Evolutionary conservation across 1,284 basidiomycete species (phyloP).

Genomic region (Marasmius fiardii): DNA sequence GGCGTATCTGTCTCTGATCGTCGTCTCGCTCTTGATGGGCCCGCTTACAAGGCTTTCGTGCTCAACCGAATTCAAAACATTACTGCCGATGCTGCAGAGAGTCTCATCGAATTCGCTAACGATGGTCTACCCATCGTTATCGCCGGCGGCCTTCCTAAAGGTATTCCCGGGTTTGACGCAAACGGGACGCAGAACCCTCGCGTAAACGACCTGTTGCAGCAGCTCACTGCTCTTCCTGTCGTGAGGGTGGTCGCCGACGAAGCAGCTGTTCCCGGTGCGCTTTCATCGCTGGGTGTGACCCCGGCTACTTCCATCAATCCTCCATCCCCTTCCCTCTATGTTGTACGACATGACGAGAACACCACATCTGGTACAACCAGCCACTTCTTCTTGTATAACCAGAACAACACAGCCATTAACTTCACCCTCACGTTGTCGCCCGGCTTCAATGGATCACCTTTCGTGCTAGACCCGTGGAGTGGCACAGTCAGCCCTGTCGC

Average conservation of each 20-base stretch:
- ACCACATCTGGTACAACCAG: slow-evolving; percentile 4
- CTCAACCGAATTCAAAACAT: slow-evolving; percentile 12
- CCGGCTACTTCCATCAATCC: slow-evolving; percentile 12
- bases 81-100: slow-evolving; percentile 14
- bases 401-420: slow-evolving; percentile 9
- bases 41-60: slow-evolving; percentile 18
- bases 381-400: slow-evolving; percentile 17
- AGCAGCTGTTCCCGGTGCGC: slow-evolving; percentile 11
- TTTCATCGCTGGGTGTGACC: slow-evolving; percentile 12
- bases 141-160: slow-evolving; percentile 11
- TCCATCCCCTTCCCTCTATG: slow-evolving; percentile 10
- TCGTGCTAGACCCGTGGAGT: slow-evolving; percentile 16
- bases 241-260: slow-evolving; percentile 14
- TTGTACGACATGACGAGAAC: slow-evolving; percentile 9
- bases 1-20: slow-evolving; percentile 15
- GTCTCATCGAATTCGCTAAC: slow-evolving; percentile 11
- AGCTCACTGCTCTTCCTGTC: slow-evolving; percentile 9
- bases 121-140: slow-evolving; percentile 12
- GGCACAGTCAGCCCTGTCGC: slow-evolving; percentile 13
- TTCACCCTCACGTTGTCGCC: slow-evolving; percentile 15
- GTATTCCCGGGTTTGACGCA: slow-evolving; percentile 15
- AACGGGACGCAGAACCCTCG: slow-evolving; percentile 12
- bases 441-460: slow-evolving; percentile 16
- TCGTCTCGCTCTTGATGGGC: slow-evolving; percentile 15
- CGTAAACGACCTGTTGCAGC: slow-evolving; percentile 14